Evolutionary conservation across 2,329 filamentous ascomycete species (phyloP).

Genomic region (Colletotrichum cuscutae): DNA sequence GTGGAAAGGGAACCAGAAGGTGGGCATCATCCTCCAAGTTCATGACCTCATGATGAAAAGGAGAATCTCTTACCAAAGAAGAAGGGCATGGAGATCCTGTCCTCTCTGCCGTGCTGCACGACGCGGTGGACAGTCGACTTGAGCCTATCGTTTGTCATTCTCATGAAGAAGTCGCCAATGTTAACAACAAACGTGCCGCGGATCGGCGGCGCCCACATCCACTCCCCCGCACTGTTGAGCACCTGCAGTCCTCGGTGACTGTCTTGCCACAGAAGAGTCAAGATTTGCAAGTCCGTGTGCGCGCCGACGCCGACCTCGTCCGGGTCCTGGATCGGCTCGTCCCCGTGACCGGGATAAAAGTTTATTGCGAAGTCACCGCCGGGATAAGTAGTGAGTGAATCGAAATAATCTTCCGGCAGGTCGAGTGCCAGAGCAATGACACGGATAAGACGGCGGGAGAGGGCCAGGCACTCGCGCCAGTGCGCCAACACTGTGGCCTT

Average conservation of each 20-base stretch:
- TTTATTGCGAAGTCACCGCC: constrained; percentile 40
- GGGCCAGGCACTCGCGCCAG: constrained; percentile 44
- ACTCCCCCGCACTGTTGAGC: constrained; percentile 37
- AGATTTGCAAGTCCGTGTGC: constrained; percentile 57
- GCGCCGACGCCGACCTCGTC: constrained; percentile 54
- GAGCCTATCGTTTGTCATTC: constrained; percentile 39
- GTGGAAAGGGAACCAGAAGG: neutral
- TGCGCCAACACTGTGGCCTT: constrained; percentile 55
- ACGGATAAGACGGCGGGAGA: constrained; percentile 37
- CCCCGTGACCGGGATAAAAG: constrained; percentile 38
- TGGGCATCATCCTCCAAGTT: neutral
- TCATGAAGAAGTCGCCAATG: constrained; percentile 41
- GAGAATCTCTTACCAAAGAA: constrained; percentile 54
- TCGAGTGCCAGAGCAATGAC: constrained; percentile 39
- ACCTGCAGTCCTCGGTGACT: constrained; percentile 41
- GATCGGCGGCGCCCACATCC: constrained; percentile 40
- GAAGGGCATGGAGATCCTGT: constrained; percentile 60
- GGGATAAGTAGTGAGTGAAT: constrained; percentile 33
- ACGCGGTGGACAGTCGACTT: constrained; percentile 38
- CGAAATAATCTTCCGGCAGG: constrained; percentile 37
- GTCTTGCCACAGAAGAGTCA: constrained; percentile 62
- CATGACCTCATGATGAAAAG: neutral
- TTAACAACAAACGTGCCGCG: constrained; percentile 41
- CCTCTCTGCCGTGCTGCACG: constrained; percentile 29
- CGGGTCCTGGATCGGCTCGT: constrained; percentile 24